phyloP scores from a whole-genome alignment of 495 filamentous ascomycete species.

The Peziza echinospora region DNA sequence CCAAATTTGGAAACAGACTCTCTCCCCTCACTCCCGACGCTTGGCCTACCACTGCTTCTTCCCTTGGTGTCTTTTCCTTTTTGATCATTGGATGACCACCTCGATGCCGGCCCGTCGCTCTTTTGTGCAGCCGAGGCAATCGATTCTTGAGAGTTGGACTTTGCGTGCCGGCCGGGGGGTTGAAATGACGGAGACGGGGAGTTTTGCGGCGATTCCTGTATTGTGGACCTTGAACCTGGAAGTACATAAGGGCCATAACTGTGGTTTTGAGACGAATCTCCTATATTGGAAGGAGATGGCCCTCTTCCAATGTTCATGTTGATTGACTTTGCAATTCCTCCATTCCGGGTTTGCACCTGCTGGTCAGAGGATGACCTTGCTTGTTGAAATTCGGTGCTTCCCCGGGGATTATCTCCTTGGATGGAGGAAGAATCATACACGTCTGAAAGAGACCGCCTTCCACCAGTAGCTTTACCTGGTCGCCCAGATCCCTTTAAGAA shows the following conservation, averaged over 20 bases:
- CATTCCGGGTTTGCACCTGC: neutral
- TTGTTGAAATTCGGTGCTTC: neutral
- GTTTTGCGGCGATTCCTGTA: conserved; percentile 11
- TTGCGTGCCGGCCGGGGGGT: conserved; percentile 12
- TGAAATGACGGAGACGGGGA: conserved; percentile 13
- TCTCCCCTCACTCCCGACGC: neutral
- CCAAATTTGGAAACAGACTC: neutral
- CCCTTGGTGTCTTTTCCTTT: neutral
- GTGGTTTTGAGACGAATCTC: neutral
- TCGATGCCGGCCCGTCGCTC: neutral
- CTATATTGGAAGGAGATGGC: neutral
- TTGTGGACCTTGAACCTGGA: neutral
- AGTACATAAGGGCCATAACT: too few relatives aligned
- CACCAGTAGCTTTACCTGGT: neutral
- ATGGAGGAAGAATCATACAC: neutral
- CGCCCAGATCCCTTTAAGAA: neutral
- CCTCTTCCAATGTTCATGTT: neutral
- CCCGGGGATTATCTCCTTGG: neutral
- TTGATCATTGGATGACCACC: neutral
- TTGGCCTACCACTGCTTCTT: neutral
- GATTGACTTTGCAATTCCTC: neutral
- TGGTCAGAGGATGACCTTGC: neutral
- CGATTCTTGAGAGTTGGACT: conserved; percentile 16
- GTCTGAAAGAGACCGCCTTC: neutral
- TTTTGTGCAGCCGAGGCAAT: conserved; percentile 4